A percentile compares a stretch with the other conserved stretches of the same genome.
phyloP scores from a whole-genome alignment of 768 basidiomycete species.

The Leccinum barrowsii region DNA sequence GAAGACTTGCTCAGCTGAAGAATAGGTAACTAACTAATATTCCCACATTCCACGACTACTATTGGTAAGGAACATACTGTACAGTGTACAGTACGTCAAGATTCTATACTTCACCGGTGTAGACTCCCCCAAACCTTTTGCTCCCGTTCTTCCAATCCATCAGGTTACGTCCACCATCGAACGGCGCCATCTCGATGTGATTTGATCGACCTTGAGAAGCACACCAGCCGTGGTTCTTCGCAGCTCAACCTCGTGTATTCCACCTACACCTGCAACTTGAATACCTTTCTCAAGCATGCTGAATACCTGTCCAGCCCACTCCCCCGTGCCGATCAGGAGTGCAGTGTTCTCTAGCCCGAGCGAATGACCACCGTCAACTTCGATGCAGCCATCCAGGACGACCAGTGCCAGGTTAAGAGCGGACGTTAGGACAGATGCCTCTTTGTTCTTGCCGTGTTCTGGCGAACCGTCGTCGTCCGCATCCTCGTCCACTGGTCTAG shows the following conservation, averaged over 20 bases:
- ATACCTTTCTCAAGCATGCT: conserved; percentile 60
- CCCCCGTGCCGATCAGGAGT: conserved; percentile 65
- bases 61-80: no score
- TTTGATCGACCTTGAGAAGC: conserved; percentile 72
- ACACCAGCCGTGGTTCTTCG: conserved; percentile 76
- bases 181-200: conserved; percentile 64
- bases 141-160: not conserved
- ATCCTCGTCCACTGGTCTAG: conserved; percentile 37
- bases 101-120: no score
- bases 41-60: not conserved
- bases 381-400: conserved; percentile 68
- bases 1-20: not conserved
- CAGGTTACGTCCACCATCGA: conserved; percentile 50
- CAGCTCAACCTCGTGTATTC: conserved; percentile 57
- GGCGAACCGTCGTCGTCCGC: conserved; percentile 20
- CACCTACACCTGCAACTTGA: conserved; percentile 60
- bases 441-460: conserved; percentile 38
- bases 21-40: not conserved
- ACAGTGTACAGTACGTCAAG: no score
- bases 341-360: conserved; percentile 74
- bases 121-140: not conserved
- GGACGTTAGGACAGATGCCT: conserved; percentile 70
- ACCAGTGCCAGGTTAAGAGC: conserved; percentile 77
- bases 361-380: conserved; percentile 72
- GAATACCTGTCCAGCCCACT: conserved; percentile 79